Base-by-base conservation (phyloP, 306 rosid genomes). In the Phaseolus lunatus region DNA sequence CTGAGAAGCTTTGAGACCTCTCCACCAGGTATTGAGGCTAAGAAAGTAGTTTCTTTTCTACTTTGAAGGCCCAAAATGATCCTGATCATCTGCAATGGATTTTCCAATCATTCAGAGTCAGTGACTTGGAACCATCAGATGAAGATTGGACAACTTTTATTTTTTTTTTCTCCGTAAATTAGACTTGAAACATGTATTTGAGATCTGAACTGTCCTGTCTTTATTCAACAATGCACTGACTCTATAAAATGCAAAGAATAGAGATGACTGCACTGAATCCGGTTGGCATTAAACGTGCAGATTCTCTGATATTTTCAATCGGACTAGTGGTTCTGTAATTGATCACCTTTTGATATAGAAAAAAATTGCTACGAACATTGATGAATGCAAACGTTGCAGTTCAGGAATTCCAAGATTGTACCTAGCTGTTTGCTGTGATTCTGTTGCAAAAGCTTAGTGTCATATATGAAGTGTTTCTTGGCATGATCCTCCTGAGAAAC, bases 1-100 rank as follows among this genome's bases (percentile, higher is more conserved):
- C 78, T 90, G 80, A 78, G 64, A 72, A 70, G 64, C 29, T 52
- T 52, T 37, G n/a, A 56, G 33, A 43, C 54, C 20, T 62, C 70
- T 54, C 35, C 35, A 19, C 35, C 35, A 19, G 44, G 47, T 69
- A 49, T 19, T 58, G 18, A 64, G 54, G 39, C 33, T 19, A 39
- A 65, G 58, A 41, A 59, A 29, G 13, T 57, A 12, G 33, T 57
- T 68, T 15, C 22, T 22, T 41, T 26, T 24, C 16, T 45, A 48
- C 47, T 75, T 44, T 45, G 49, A 27, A 41, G 14, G 47, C 47
- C 47, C 47, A 41, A 43, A 43, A 43, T 43, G 39, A 29, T 20
- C 22, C 1, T 1, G 26, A 19, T 52, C 13, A 7, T 20, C 5
- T 53, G 27, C 27, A 22, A 20, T 20, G 10, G 31, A 5, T 54